These are phyloP conservation scores for Holtermannia corniformis DNA, from an alignment of 768 basidiomycete species.

Conservation along the genomic window DNA sequence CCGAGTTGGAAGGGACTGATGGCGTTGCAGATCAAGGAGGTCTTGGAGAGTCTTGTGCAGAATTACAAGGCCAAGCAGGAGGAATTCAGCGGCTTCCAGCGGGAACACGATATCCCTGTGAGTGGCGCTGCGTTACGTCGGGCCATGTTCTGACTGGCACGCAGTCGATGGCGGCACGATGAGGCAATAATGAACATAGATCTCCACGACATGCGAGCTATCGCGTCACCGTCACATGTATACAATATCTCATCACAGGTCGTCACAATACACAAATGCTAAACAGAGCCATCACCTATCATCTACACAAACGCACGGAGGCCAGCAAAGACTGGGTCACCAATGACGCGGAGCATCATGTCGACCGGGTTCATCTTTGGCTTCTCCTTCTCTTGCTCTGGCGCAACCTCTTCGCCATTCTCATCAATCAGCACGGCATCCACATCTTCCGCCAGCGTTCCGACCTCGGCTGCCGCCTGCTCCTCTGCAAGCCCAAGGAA, in stretches of 20 bases:
- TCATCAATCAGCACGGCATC: conserved; percentile 5
- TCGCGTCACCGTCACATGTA: background rate
- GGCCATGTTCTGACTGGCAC: background rate
- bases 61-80: conserved; percentile 60
- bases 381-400: conserved; percentile 6
- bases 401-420: conserved; percentile 5
- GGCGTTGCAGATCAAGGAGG: conserved; percentile 61
- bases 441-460: conserved; percentile 1
- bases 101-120: conserved; percentile 50
- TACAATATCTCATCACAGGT: background rate
- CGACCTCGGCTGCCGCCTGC: conserved; percentile 44
- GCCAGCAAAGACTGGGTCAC: background rate
- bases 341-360: conserved; percentile 11
- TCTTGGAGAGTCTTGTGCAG: conserved; percentile 63
- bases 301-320: background rate
- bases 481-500: conserved; percentile 48
- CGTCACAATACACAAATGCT: background rate
- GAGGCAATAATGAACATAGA: background rate
- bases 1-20: background rate
- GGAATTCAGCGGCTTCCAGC: conserved; percentile 37
- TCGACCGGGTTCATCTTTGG: conserved; percentile 15
- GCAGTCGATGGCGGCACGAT: background rate
- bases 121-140: conserved; percentile 5
- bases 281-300: background rate
- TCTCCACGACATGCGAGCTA: background rate